These are phyloP conservation scores for Eucalyptus regnans DNA, from an alignment of 345 rosid genomes.

Conservation along the genomic window DNA sequence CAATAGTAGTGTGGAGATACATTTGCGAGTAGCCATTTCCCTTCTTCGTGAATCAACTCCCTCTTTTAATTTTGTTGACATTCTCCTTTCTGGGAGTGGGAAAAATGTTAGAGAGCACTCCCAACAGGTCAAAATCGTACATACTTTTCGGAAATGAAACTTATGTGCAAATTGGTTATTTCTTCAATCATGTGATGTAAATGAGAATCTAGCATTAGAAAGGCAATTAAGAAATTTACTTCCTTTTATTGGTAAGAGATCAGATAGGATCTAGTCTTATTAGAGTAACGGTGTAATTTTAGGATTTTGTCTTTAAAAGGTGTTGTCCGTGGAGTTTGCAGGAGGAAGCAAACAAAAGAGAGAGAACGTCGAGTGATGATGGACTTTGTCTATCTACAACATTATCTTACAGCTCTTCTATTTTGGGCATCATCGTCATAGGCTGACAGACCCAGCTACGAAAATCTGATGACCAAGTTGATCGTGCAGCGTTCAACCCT, in stretches of 20 bases:
- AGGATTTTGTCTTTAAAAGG: not conserved
- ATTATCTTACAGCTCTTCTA: not conserved
- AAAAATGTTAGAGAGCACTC: not conserved
- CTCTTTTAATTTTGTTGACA: not conserved
- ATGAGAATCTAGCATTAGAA: not conserved
- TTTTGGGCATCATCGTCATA: not conserved
- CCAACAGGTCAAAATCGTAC: not conserved
- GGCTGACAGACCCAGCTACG: not conserved
- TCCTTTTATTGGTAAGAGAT: not conserved
- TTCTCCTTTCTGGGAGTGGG: not conserved
- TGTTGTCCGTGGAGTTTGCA: not conserved
- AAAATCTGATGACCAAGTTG: not conserved
- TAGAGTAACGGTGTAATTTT: not conserved
- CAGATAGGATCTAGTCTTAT: not conserved
- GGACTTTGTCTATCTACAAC: not conserved
- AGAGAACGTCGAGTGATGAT: not conserved
- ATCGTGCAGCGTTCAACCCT: not conserved
- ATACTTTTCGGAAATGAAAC: not conserved
- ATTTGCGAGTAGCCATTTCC: not conserved
- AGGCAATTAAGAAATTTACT: not conserved
- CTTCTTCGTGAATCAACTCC: not conserved
- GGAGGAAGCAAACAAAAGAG: not conserved
- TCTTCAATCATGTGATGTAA: not conserved
- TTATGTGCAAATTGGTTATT: not conserved
- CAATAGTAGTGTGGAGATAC: not conserved